phyloP scores from a whole-genome alignment of 164 flowering plant species.

The Litsea cubeba region DNA sequence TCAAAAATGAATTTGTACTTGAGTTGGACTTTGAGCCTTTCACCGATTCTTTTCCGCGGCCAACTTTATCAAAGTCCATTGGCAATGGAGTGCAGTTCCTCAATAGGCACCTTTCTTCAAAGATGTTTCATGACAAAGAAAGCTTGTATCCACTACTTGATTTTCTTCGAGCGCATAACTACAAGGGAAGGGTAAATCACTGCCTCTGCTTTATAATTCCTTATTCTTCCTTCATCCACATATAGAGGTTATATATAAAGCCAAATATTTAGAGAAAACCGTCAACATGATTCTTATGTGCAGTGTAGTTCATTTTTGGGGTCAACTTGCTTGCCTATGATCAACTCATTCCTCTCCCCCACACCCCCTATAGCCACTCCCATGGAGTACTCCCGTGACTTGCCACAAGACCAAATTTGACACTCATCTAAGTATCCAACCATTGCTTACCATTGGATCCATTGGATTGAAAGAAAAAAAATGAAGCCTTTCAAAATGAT shows the following conservation, averaged over 20 bases:
- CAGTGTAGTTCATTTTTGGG: neutral
- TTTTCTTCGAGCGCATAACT: conserved; percentile 65
- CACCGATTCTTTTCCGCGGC: conserved; percentile 74
- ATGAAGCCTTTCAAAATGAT: too few species aligned
- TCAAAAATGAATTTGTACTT: conserved; percentile 72
- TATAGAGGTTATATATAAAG: neutral
- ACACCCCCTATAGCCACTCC: too few species aligned
- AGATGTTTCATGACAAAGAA: conserved; percentile 89
- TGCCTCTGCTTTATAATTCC: neutral
- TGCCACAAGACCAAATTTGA: too few species aligned
- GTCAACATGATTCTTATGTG: neutral
- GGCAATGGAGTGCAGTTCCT: conserved; percentile 98
- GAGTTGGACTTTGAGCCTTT: conserved; percentile 98
- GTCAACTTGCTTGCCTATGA: too few species aligned
- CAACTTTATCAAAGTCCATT: conserved; percentile 77
- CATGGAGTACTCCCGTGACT: too few species aligned
- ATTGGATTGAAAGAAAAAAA: too few species aligned
- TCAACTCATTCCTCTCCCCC: too few species aligned
- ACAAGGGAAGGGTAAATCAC: conserved; percentile 67
- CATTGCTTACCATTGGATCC: too few species aligned
- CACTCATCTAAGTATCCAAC: too few species aligned
- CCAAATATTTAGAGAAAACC: too few species aligned
- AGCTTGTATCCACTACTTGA: conserved; percentile 83
- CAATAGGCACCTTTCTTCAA: conserved; percentile 91
- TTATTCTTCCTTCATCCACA: neutral